A percentile compares a stretch with the other conserved stretches of the same genome.
Evolutionary conservation across 148 eudicot species (phyloP).

Genomic region (Silene latifolia): DNA sequence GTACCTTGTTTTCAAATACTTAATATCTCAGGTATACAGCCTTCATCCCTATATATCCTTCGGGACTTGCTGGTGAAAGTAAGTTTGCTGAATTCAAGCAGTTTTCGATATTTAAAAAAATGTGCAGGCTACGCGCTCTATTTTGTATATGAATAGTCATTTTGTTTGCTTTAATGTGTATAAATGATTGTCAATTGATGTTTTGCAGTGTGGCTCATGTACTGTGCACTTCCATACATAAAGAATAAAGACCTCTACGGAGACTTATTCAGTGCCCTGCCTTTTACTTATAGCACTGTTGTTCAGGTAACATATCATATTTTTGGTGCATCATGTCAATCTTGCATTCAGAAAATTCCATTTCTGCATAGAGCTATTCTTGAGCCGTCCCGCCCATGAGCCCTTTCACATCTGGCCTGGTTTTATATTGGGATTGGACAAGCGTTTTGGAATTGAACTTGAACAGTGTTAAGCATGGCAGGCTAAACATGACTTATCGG

Average conservation of each 20-base stretch:
- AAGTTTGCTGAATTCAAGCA: constrained; percentile 26
- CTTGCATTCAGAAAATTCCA: no score
- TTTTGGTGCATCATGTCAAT: no score
- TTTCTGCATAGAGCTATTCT: no score
- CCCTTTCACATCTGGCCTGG: no score
- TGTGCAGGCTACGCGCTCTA: neutral
- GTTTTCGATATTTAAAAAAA: neutral
- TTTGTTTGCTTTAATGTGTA: neutral
- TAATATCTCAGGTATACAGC: constrained; percentile 61
- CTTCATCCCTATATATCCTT: constrained; percentile 69
- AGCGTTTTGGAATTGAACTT: no score
- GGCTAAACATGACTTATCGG: no score
- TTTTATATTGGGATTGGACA: no score
- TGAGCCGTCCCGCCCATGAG: no score
- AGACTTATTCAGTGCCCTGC: constrained; percentile 48
- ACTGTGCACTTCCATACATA: constrained; percentile 68
- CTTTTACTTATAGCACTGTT: constrained; percentile 59
- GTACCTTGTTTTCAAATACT: neutral
- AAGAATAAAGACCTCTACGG: constrained; percentile 56
- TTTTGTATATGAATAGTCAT: neutral
- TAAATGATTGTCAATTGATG: constrained; percentile 5
- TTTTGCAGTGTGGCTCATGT: constrained; percentile 87
- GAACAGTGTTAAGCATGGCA: no score
- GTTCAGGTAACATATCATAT: constrained; percentile 18
- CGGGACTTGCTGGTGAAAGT: constrained; percentile 83